A percentile compares a stretch with the other conserved stretches of the same genome.
Conservation (phyloP, 1,284 basidiomycete species). For the Phellinidium pouzarii region DNA sequence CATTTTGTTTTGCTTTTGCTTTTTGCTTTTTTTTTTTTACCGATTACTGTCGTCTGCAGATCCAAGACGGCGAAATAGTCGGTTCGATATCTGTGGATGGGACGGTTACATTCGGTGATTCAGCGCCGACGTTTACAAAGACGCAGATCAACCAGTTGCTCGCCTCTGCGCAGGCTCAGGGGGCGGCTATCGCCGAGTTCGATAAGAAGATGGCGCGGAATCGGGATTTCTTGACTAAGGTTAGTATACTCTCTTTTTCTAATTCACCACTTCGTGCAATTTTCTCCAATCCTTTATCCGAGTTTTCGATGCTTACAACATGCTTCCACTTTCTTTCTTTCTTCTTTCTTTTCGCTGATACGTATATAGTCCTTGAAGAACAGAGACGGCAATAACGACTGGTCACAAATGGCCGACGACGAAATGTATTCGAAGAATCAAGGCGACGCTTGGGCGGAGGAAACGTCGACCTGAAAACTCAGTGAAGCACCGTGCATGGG, state of each 20-base stretch:
- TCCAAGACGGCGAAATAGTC: slow-evolving; percentile 60
- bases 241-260: slow-evolving; percentile 23
- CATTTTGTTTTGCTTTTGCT: neutral
- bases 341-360: neutral
- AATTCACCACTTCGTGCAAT: neutral
- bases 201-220: slow-evolving; percentile 55
- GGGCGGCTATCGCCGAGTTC: slow-evolving; percentile 39
- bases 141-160: slow-evolving; percentile 62
- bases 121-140: slow-evolving; percentile 53
- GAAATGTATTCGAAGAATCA: slow-evolving; percentile 7
- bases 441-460: slow-evolving; percentile 9
- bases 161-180: slow-evolving; percentile 50
- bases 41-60: slow-evolving; percentile 33
- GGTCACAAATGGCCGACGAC: slow-evolving; percentile 10
- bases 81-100: slow-evolving; percentile 57
- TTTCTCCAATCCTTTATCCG: neutral
- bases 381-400: slow-evolving; percentile 7
- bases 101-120: slow-evolving; percentile 68
- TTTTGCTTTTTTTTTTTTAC: neutral
- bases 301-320: neutral
- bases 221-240: slow-evolving; percentile 64
- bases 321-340: neutral
- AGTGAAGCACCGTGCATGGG: too few relatives aligned
- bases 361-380: slow-evolving; percentile 6
- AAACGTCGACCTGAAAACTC: slow-evolving; percentile 9